These are phyloP conservation scores for Talaromyces amestolkiae DNA, from an alignment of 2,329 filamentous ascomycete species.

Conservation along the genomic window DNA sequence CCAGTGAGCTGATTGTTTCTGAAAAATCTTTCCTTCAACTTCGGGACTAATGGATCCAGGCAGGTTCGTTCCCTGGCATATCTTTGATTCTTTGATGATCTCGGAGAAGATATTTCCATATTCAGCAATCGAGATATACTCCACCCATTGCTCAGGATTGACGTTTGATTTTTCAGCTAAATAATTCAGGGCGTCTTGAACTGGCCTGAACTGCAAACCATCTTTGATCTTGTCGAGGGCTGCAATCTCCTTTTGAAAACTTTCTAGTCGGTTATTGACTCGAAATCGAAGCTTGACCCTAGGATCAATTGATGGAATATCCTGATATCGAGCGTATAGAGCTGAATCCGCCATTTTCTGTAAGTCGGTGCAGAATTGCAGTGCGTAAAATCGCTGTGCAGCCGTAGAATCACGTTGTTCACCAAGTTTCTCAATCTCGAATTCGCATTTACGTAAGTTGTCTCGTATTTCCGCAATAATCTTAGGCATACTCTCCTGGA, in stretches of 20 bases:
- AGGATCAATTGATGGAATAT: constrained; percentile 16
- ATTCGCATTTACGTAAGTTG: constrained; percentile 11
- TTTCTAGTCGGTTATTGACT: background rate
- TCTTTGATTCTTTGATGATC: constrained; percentile 20
- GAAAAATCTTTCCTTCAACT: constrained; percentile 17
- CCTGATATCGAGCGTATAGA: constrained; percentile 21
- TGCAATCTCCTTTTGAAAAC: background rate
- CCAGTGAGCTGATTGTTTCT: constrained; percentile 19
- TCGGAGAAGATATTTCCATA: constrained; percentile 1
- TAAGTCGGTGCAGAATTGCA: constrained; percentile 21
- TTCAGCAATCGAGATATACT: background rate
- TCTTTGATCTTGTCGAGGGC: background rate
- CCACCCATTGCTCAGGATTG: background rate
- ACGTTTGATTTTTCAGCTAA: background rate
- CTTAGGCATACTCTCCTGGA: constrained; percentile 21
- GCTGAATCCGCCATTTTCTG: constrained; percentile 21
- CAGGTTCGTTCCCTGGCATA: constrained; percentile 18
- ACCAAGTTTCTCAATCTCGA: constrained; percentile 5
- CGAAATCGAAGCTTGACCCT: constrained; percentile 12
- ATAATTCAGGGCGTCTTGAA: background rate
- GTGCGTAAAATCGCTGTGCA: constrained; percentile 18
- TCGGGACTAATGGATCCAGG: constrained; percentile 21
- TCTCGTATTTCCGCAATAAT: constrained; percentile 21
- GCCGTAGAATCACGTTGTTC: background rate
- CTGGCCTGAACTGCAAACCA: background rate